phyloP scores from a whole-genome alignment of 2,329 filamentous ascomycete species.

The Fusarium buharicum region DNA sequence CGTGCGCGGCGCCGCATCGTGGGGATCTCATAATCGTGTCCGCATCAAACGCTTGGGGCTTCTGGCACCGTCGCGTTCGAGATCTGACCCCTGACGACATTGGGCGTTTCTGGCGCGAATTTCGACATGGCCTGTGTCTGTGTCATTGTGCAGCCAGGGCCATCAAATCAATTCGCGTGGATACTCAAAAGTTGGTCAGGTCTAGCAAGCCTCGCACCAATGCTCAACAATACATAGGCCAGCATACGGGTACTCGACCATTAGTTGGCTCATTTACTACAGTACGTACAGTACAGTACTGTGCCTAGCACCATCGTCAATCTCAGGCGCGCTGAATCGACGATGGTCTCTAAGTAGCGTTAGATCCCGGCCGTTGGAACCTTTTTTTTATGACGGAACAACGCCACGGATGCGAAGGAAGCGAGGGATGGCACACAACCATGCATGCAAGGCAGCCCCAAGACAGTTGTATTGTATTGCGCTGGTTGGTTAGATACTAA shows the following conservation, averaged over 20 bases:
- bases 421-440: constrained; percentile 19
- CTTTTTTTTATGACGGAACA: constrained; percentile 14
- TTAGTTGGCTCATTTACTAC: constrained; percentile 2
- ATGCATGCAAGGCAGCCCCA: neutral
- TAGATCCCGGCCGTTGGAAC: constrained; percentile 37
- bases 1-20: constrained; percentile 44
- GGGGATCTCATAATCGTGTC: constrained; percentile 44
- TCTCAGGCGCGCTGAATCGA: constrained; percentile 23
- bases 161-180: constrained; percentile 3
- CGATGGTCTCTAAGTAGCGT: constrained; percentile 22
- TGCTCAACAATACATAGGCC: constrained; percentile 9
- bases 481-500: constrained; percentile 1
- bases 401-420: constrained; percentile 19
- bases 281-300: neutral
- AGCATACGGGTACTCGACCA: constrained; percentile 12
- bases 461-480: constrained; percentile 10
- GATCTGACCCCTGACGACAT: constrained; percentile 41
- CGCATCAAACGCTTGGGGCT: constrained; percentile 26
- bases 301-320: constrained; percentile 10
- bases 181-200: neutral
- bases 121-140: constrained; percentile 16
- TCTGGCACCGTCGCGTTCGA: constrained; percentile 30
- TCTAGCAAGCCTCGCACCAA: constrained; percentile 15
- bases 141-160: constrained; percentile 18
- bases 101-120: constrained; percentile 21